Base-by-base conservation (phyloP, 83 land plant species). In the Thuja plicata region DNA sequence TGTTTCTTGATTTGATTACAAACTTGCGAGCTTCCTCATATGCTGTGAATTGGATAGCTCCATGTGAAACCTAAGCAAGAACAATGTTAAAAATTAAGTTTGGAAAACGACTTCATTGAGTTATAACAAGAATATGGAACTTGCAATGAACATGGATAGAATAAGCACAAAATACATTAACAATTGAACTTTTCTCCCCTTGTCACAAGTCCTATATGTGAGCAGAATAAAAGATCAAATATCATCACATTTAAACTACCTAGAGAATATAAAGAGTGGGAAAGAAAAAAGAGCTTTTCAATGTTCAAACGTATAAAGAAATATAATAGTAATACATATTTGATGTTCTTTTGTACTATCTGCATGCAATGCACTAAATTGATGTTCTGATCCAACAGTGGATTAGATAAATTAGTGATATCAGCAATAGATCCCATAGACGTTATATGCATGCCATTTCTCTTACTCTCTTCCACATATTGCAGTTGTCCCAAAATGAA, bases 1-100 rank as follows among this genome's bases (percentile, higher is more conserved):
- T 83, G 50, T 83, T 83, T 30, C 85, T 83, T 4, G 32, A 83
- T 46, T 13, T 83, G 46, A 92, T 62, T 73, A 90, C 84, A 48
- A 92, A 12, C 89, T 98, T 95, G 41, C 99, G 96, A 8, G 95
- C 94, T 89, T 97, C 99, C 87, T 98, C 99, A 92, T 98, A 98
- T 37, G 92, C 95, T 88, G 95, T 96, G 78, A 98, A 98, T 87
- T 98, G 99, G 66, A 98, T 91, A 70, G 99, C 99, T 91, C 98
- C 99, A 92, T 98, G 99, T 82, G 99, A 95, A 81, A 97, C 99
- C 99, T 97, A 93, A 89, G 55, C 50, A 87, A 57, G 78, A 41
- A 89, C 43, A 41, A 87, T 79, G 78, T 37, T 13, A 88, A 77
- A 86, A 78, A 32, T 24, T 66, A 32, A 45, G 6, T 81, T 50